Evolutionary conservation across 345 rosid species (phyloP), one percentile per base, ranked within the genome.

Genomic region (Lepidium aucheri): DNA sequence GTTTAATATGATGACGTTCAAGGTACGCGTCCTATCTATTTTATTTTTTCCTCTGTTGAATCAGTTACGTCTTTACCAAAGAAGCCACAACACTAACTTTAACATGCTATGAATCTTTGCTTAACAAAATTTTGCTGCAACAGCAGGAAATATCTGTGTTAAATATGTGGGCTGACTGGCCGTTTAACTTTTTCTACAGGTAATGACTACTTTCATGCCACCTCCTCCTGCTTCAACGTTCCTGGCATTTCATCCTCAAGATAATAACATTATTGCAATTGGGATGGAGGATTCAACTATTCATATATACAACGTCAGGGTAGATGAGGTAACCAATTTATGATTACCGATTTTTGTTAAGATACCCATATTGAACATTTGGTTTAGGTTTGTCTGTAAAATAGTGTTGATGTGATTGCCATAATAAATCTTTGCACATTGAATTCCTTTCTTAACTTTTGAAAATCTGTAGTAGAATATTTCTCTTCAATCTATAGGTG

Each of bases 1-100:
- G 55, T 83, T 83, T 70, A 83, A 80, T 58, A 80, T 83, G 86
- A 80, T 78, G 84, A 83, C 83, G 53, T 83, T 83, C 63, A 80
- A 80, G 78, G 86, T 65, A 63, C 52, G 24, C 61, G 42, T 45
- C 12, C 5, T n/a, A 59, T 22, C 57, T 26, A 45, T 17, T 63
- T 20, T 17, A 33, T 63, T 32, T 14, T 4, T 9, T 46, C 39
- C 22, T 22, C 11, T 3, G 39, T 41, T 22, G 26, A 41, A n/a
- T 59, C 41, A 36, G 26, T 58, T 38, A 68, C 32, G 32, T 46
- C n/a, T 15, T 68, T 46, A n/a, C 49, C 40, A 26, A 7, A 58
- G 51, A 47, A 36, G 32, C 39, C 24, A 58, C 40, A 35, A 26
- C 51, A 20, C 22, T 36, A 43, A 54, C 38, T 54, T 54, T 20